Conservation (phyloP, 2,329 filamentous ascomycete genomes). For the Colletotrichum tabaci region DNA sequence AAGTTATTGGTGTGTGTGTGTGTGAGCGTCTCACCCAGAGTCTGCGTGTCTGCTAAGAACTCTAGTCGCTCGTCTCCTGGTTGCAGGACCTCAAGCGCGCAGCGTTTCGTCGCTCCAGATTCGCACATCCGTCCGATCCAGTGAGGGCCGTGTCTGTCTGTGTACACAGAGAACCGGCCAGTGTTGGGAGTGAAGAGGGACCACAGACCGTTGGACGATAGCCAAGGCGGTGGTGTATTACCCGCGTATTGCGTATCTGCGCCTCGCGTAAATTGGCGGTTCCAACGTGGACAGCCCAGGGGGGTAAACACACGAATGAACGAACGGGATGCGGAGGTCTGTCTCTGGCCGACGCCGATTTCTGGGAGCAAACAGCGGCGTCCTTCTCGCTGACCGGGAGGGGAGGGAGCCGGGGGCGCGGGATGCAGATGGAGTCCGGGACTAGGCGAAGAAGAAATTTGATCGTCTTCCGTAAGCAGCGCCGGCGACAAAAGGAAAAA, state of each 20-base stretch:
- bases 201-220: conserved; percentile 1
- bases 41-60: not conserved
- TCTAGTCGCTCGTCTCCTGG: conserved; percentile 4
- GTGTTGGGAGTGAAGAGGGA: not conserved
- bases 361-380: conserved; percentile 14
- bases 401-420: conserved; percentile 24
- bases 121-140: conserved; percentile 20
- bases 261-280: conserved; percentile 24
- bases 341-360: conserved; percentile 28
- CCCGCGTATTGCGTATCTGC: conserved; percentile 27
- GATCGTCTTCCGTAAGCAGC: conserved; percentile 13
- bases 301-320: not conserved
- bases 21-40: conserved; percentile 6
- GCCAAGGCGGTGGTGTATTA: conserved; percentile 2
- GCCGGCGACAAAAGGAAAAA: not conserved
- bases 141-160: conserved; percentile 28
- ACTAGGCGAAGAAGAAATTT: conserved; percentile 23
- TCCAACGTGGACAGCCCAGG: not conserved
- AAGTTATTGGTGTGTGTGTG: not conserved
- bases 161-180: not conserved
- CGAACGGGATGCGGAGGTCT: conserved; percentile 20
- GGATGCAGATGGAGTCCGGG: conserved; percentile 35
- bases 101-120: conserved; percentile 32
- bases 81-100: conserved; percentile 30
- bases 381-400: conserved; percentile 5